phyloP scores from a whole-genome alignment of 768 basidiomycete genomes.

The Tricholomella constricta region DNA sequence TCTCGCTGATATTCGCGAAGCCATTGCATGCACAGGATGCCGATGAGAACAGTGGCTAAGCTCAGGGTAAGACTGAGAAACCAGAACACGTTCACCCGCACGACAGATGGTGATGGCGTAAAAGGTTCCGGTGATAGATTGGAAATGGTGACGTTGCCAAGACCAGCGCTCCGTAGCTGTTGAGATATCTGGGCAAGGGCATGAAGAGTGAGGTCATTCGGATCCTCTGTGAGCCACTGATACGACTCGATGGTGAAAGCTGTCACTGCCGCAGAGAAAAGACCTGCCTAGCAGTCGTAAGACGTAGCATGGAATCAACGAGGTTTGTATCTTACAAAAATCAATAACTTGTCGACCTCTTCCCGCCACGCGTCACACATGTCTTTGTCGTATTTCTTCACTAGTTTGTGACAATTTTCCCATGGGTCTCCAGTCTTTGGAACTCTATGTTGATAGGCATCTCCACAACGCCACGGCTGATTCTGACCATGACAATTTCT shows the following conservation, averaged over 20 bases:
- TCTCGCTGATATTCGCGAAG: slow-evolving; percentile 17
- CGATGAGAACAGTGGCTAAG: slow-evolving; percentile 18
- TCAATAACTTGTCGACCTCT: slow-evolving; percentile 30
- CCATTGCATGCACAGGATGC: slow-evolving; percentile 24
- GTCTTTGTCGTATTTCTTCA: slow-evolving; percentile 27
- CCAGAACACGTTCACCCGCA: slow-evolving; percentile 6
- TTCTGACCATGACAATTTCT: too few relatives aligned
- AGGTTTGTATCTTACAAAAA: neutral
- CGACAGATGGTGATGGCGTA: neutral
- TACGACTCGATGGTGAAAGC: slow-evolving; percentile 23
- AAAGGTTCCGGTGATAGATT: neutral
- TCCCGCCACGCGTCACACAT: slow-evolving; percentile 34
- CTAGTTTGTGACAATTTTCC: slow-evolving; percentile 24
- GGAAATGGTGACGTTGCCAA: neutral
- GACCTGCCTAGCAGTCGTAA: slow-evolving; percentile 15
- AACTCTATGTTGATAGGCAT: slow-evolving; percentile 17
- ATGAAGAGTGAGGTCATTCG: neutral
- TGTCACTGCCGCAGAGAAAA: slow-evolving; percentile 21
- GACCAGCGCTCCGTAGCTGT: neutral
- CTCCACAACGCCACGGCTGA: slow-evolving; percentile 21
- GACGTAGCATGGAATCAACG: neutral
- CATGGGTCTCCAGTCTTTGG: slow-evolving; percentile 25
- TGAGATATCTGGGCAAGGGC: slow-evolving; percentile 11
- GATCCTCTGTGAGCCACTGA: slow-evolving; percentile 13
- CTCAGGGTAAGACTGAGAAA: slow-evolving; percentile 13